Conservation (phyloP, 2,329 filamentous ascomycete genomes). For the Aspergillus sp. region DNA sequence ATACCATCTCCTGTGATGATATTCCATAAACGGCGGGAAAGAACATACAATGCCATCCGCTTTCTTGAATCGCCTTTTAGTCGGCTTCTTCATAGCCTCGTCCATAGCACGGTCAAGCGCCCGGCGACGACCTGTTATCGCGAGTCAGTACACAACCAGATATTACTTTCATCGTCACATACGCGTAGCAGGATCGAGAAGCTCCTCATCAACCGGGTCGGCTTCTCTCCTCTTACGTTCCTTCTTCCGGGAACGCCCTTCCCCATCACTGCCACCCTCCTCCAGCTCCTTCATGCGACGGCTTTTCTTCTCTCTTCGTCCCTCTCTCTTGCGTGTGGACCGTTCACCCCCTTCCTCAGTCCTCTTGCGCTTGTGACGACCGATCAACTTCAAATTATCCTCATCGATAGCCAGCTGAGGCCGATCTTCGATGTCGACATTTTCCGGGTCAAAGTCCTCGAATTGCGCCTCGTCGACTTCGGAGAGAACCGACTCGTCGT, state of each 20-base stretch:
- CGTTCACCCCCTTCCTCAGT: conserved; percentile 57
- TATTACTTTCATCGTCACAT: conserved; percentile 27
- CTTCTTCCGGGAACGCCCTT: conserved; percentile 43
- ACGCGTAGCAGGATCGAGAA: conserved; percentile 79
- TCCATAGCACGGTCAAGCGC: conserved; percentile 86
- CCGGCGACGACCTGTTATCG: conserved; percentile 58
- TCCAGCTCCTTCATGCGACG: conserved; percentile 67
- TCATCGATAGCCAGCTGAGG: conserved; percentile 57
- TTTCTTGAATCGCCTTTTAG: conserved; percentile 65
- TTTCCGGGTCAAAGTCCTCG: conserved; percentile 59
- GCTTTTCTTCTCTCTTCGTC: conserved; percentile 57
- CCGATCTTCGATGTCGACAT: conserved; percentile 58
- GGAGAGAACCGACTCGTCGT: conserved; percentile 59
- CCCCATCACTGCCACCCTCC: conserved; percentile 47
- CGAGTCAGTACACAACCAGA: neutral
- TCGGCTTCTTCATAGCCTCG: conserved; percentile 76
- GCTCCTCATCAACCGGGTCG: conserved; percentile 66
- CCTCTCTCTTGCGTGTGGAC: conserved; percentile 65
- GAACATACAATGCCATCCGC: conserved; percentile 77
- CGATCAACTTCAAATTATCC: conserved; percentile 56
- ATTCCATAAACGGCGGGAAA: neutral
- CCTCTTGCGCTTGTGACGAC: conserved; percentile 62
- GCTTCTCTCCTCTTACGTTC: conserved; percentile 49
- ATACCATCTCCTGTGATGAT: neutral
- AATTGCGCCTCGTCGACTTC: conserved; percentile 63